Evolutionary conservation across 495 filamentous ascomycete genomes (phyloP), one percentile per base, ranked within the genome.

Genomic region (Penicillium ochrochloron): DNA sequence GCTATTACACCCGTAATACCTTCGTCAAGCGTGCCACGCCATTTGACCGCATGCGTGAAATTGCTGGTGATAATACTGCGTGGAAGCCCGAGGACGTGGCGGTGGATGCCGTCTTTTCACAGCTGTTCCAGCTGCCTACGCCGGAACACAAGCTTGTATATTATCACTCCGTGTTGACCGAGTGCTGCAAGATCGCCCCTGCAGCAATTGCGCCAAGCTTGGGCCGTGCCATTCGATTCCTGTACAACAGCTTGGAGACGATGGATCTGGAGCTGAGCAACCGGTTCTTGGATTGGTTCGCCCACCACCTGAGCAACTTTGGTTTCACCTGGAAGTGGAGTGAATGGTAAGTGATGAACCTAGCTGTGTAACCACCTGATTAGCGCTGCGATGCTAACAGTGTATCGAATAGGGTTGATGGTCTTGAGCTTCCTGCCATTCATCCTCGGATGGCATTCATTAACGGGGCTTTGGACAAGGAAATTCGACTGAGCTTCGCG

Each of bases 271-370:
- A 99, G 77, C 78, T 99, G 41, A 84, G 79, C 61, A 89, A 91
- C 74, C 88, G 95, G 17, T 98, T 97, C 78, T 82, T 96, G 71
- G 95, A 98, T 74, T 99, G 95, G 95, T 99, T 99, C 70, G 85
- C 94, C 15, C 96, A 99, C 71, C 95, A 99, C 80, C 74, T 99
- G 67, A 97, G 93, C 76, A 99, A 99, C 78, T 99, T 98, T 70
- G 95, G 96, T 42, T 99, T 98, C 70, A 95, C 96, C 4, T 99
- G 95, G 95, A 98, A 98, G 78, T 99, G 95, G 95, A 90, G 90
- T 21, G 95, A 99, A 79, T 99, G 95, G 95, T 88, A 72, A 75
- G 83, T 75, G 2, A 21, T 34, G 27, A 33, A 17, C 29, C 5
- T 33, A 33, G 31, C 25, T 27, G 1, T 27, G 25, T 27, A 4